Conservation (phyloP, 169 alveolate species). For the Theileria sp. region DNA sequence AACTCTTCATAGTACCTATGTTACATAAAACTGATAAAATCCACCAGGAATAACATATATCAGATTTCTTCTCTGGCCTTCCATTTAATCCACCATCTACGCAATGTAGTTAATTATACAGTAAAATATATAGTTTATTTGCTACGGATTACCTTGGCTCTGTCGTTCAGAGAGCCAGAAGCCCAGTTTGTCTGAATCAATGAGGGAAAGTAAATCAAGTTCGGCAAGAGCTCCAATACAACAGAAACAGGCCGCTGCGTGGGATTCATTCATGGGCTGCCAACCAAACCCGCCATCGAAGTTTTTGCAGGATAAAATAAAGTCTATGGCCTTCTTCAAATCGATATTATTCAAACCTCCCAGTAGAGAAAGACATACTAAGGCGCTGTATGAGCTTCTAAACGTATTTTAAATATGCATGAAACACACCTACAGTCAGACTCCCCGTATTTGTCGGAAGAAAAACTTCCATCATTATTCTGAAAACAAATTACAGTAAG, state of each 20-base stretch:
- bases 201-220: slow-evolving; percentile 52
- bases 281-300: slow-evolving; percentile 94
- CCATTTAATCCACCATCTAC: slow-evolving; percentile 95
- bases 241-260: slow-evolving; percentile 95
- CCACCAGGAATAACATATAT: slow-evolving; percentile 98
- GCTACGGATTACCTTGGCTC: slow-evolving; percentile 59
- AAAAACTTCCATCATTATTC: slow-evolving; percentile 92
- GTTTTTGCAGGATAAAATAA: slow-evolving; percentile 87
- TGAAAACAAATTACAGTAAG: slow-evolving; percentile 28
- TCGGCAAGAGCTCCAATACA: slow-evolving; percentile 81
- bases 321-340: slow-evolving; percentile 81
- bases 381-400: slow-evolving; percentile 88
- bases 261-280: slow-evolving; percentile 92
- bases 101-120: background rate
- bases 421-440: slow-evolving; percentile 85
- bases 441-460: slow-evolving; percentile 91
- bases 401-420: too few species aligned
- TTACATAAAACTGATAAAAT: slow-evolving; percentile 84
- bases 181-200: slow-evolving; percentile 60
- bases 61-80: slow-evolving; percentile 95
- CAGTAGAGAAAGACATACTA: slow-evolving; percentile 84
- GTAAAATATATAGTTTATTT: too few species aligned
- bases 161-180: slow-evolving; percentile 91
- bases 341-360: slow-evolving; percentile 79
- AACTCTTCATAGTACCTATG: slow-evolving; percentile 58